A percentile compares a stretch with the other conserved stretches of the same genome.
Conservation (phyloP, 1,284 basidiomycete species). For the Melampsora occidentalis region DNA sequence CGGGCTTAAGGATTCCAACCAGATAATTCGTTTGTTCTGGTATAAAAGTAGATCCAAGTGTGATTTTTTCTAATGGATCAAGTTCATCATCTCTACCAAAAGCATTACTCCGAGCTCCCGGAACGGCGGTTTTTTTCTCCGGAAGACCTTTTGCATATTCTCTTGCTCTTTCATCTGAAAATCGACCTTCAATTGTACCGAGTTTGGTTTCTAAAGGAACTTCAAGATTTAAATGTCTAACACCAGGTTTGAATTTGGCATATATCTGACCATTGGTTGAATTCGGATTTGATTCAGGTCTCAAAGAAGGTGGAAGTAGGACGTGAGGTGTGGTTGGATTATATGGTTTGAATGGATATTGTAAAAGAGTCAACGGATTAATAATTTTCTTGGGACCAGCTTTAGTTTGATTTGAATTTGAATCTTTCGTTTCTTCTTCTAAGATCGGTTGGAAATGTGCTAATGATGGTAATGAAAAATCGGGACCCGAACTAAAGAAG, state of each 20-base stretch:
- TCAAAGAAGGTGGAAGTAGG: constrained; percentile 49
- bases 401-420: not conserved
- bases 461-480: constrained; percentile 35
- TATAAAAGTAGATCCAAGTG: constrained; percentile 47
- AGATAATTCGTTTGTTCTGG: constrained; percentile 52
- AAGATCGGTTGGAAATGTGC: constrained; percentile 41
- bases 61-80: constrained; percentile 48
- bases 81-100: constrained; percentile 44
- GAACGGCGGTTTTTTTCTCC: constrained; percentile 45
- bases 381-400: constrained; percentile 4
- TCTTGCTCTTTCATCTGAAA: constrained; percentile 49
- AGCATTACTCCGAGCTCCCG: constrained; percentile 38
- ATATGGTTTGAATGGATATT: constrained; percentile 51
- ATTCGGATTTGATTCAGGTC: constrained; percentile 46
- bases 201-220: constrained; percentile 48
- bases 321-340: constrained; percentile 48
- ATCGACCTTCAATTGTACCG: constrained; percentile 47
- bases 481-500: constrained; percentile 36
- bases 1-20: constrained; percentile 49
- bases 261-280: constrained; percentile 43
- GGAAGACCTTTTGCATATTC: constrained; percentile 48
- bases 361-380: constrained; percentile 47
- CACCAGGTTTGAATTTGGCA: constrained; percentile 49
- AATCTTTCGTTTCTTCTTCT: constrained; percentile 21
- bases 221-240: constrained; percentile 49